A percentile compares a stretch with the other conserved stretches of the same genome.
phyloP scores from a whole-genome alignment of 2,329 filamentous ascomycete species.

The Pseudogymnoascus sp. region DNA sequence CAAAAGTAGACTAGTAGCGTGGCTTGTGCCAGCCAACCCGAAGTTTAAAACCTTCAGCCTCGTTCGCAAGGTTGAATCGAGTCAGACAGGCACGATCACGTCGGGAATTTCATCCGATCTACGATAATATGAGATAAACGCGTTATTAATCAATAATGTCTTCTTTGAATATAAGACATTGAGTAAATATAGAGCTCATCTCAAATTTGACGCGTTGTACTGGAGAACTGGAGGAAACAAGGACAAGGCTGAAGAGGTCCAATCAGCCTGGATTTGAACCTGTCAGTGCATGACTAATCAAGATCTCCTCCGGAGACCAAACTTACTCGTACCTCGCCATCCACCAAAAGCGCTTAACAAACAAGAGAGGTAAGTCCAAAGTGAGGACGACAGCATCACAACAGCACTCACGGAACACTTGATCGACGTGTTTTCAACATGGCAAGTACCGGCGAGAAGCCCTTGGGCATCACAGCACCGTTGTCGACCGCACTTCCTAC shows the following conservation, averaged over 20 bases:
- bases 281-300: neutral
- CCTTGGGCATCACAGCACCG: conserved; percentile 66
- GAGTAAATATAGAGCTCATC: neutral
- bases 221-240: neutral
- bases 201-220: neutral
- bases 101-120: neutral
- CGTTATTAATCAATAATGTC: neutral
- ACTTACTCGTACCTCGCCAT: conserved; percentile 1
- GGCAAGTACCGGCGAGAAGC: conserved; percentile 22
- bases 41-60: conserved; percentile 8
- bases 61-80: neutral
- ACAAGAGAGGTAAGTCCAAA: neutral
- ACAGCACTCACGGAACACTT: conserved; percentile 1
- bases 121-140: neutral
- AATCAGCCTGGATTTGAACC: neutral
- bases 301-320: neutral
- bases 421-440: conserved; percentile 16
- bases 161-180: neutral
- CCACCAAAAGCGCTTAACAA: conserved; percentile 2
- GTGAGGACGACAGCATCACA: neutral
- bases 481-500: conserved; percentile 74
- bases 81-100: neutral
- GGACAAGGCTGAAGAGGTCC: neutral
- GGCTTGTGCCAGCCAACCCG: neutral
- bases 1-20: neutral